Base-by-base conservation (phyloP, 1,139 yeast species). In the Torulaspora pretoriensis region DNA sequence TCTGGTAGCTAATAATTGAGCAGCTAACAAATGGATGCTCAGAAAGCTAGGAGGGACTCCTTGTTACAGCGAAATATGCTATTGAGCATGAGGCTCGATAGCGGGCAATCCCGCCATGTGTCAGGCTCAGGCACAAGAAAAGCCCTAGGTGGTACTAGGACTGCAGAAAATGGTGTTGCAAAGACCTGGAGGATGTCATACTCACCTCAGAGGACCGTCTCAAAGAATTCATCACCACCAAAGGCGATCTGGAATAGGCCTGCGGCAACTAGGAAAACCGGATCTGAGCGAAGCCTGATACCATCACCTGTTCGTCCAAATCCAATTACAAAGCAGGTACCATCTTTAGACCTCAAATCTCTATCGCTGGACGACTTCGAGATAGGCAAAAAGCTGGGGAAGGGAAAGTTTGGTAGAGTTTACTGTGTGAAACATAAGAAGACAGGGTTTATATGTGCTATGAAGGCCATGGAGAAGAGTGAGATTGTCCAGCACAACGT, bases 321-420 rank as follows among this genome's bases (percentile, higher is more conserved):
- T 9, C 22, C 28, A 23, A 17, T 28, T 23, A 29, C 31, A 19
- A 35, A 36, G 27, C 48, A 43, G 28, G 45, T 48, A 14, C 42
- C 48, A 7, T 37, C 40, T 8, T n/a, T 40, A 19, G 42, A 42
- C 17, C 19, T 27, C 5, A 50, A 51, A 39, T 17, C 35, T 2
- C 9, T 60, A 36, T 41, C 53, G n/a, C 49, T 59, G 38, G 53
- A 52, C 62, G 95, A 87, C 60, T 92, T 88, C 68, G 96, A 89
- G 55, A 75, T 92, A 36, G 98, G 98, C 9, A 77, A 83, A 45
- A 81, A 85, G 47, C 73, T 92, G 30, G 98, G 98, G 0, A 88
- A 87, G 61, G 98, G 98, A 2, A 89, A 89, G 64, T 80, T 90
- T 56, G 98, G 98, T 2, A 81, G 80, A 55, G 98, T 92, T 0